Evolutionary conservation across 1,139 yeast species (phyloP), one percentile per base, ranked within the genome.

Genomic region (Insectozyma bohioensis): DNA sequence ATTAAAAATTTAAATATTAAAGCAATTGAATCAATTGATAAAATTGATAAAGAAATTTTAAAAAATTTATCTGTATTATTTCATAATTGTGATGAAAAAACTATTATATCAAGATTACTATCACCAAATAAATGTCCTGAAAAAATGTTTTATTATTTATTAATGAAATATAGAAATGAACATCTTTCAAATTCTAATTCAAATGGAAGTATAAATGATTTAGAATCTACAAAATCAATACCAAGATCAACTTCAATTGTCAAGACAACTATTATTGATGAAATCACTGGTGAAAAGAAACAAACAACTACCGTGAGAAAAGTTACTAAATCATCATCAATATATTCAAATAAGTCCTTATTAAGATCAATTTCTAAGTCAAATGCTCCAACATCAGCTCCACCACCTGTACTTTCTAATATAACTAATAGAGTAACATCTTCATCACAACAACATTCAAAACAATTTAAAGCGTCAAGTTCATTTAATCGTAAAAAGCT

Each of bases 31-130:
- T 65, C 78, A 3, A 61, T 58, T 26, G 67, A 63, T 11, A 84
- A 80, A 33, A 80, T 92, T 35, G 97, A 92, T 58, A 67, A 67
- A 39, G 95, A 88, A 51, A 86, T 92, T 33, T 67, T 92, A 48
- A 83, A 85, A 49, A 90, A 87, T 50, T 68, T 94, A 45, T 86
- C 87, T 36, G 88, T 90, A 19, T 63, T 92, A 37, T 92, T 96
- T 80, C 97, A 90, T 55, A 95, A 95, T 31, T 85, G 87, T 37
- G 71, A 78, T 24, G 76, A 77, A 37, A 71, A 75, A 12, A 61
- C 73, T 9, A 78, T 92, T 23, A 63, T 85, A 23, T 58, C 74
- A 6, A 74, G 79, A 39, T 66, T 92, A 26, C 48, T 83, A 31
- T 67, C 80, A 2, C 67, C 77, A 0, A 75, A 67, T 18, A 74